phyloP scores from a whole-genome alignment of 2,329 filamentous ascomycete species.

The Penicillium sp. region DNA sequence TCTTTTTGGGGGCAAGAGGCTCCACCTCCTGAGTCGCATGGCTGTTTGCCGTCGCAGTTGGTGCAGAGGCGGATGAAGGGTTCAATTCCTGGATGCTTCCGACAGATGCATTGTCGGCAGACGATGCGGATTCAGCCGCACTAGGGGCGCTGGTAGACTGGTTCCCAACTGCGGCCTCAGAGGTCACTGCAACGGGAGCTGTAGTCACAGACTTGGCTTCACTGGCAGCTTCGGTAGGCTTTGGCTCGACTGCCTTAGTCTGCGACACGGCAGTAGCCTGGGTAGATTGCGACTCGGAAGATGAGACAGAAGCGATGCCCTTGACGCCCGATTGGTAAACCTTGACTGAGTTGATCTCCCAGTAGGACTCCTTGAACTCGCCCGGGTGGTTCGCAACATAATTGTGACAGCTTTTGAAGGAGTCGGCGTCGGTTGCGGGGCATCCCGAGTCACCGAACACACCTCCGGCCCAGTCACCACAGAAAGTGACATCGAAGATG shows the following conservation, averaged over 20 bases:
- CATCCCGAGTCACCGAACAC: slow-evolving; percentile 54
- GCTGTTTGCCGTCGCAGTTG: slow-evolving; percentile 2
- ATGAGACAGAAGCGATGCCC: slow-evolving; percentile 3
- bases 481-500: slow-evolving; percentile 57
- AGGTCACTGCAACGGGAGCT: background rate
- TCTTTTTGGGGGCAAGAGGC: slow-evolving; percentile 1
- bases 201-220: background rate
- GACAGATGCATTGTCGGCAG: background rate
- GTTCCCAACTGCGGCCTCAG: background rate
- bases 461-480: slow-evolving; percentile 57
- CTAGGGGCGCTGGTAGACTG: background rate
- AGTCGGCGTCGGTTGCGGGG: slow-evolving; percentile 57
- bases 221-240: background rate
- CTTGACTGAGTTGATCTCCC: slow-evolving; percentile 73
- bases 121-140: background rate
- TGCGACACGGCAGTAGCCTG: background rate
- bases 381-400: slow-evolving; percentile 72
- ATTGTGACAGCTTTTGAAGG: slow-evolving; percentile 68
- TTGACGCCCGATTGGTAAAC: slow-evolving; percentile 53
- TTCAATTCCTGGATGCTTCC: background rate
- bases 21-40: background rate
- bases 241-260: background rate
- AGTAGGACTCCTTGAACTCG: slow-evolving; percentile 74
- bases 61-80: background rate
- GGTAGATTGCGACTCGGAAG: slow-evolving; percentile 2